A percentile compares a stretch with the other conserved stretches of the same genome.
phyloP scores from a whole-genome alignment of 192 early-diverging fungal species.

The Entomortierella chlamydospora region DNA sequence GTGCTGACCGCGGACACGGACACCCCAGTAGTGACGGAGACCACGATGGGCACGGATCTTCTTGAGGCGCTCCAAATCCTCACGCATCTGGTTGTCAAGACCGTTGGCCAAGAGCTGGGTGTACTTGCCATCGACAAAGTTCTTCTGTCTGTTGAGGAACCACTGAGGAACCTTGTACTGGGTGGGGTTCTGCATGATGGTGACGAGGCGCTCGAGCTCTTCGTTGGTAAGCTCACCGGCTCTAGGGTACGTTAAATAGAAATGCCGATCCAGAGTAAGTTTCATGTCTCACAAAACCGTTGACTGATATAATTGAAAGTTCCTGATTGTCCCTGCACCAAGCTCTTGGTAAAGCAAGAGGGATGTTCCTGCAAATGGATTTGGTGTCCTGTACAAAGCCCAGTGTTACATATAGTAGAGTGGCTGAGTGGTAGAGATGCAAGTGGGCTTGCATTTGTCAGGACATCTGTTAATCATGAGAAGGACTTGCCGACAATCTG shows the following conservation, averaged over 20 bases:
- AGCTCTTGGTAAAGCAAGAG: too few relatives aligned
- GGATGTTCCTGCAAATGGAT: too few relatives aligned
- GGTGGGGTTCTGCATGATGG: slow-evolving; percentile 98
- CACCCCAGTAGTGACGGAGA: slow-evolving; percentile 98
- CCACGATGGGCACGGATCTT: slow-evolving; percentile 99
- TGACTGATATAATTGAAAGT: neutral
- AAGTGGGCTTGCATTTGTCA: too few relatives aligned
- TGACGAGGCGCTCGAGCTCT: slow-evolving; percentile 98
- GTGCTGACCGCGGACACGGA: slow-evolving; percentile 99
- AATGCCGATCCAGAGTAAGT: slow-evolving; percentile 2
- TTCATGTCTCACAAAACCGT: too few relatives aligned
- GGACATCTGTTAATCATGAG: too few relatives aligned
- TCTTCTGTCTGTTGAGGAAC: slow-evolving; percentile 99
- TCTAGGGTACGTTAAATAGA: slow-evolving; percentile 54
- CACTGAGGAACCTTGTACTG: slow-evolving; percentile 99
- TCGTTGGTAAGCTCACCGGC: slow-evolving; percentile 98
- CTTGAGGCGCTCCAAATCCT: slow-evolving; percentile 99
- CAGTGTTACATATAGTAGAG: too few relatives aligned
- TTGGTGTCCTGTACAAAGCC: too few relatives aligned
- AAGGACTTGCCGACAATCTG: too few relatives aligned
- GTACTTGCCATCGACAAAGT: slow-evolving; percentile 95
- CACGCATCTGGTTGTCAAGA: slow-evolving; percentile 97
- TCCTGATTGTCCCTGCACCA: neutral
- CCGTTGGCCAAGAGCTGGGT: slow-evolving; percentile 94
- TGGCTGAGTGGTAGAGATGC: too few relatives aligned